Evolutionary conservation across 176 grass and related monocot species (phyloP), one percentile per base, ranked within the genome.

Genomic region (Aegilops sharonensis): DNA sequence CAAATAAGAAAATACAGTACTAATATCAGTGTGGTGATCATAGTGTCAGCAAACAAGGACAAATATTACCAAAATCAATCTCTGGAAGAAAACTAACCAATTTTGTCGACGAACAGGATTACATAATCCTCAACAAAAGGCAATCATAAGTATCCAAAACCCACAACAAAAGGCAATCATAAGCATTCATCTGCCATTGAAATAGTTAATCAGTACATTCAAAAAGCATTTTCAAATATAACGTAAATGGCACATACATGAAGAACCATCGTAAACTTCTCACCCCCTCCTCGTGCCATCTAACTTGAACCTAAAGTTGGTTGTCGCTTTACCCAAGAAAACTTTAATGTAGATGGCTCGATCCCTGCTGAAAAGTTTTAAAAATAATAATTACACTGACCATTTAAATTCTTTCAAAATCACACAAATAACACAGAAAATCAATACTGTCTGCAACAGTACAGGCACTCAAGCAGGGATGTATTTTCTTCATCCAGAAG

Each of bases 401-500:
- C 14, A 64, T 18, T 77, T 37, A 37, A 50, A 76, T 79, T 78
- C 63, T 0, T 52, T 32, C 47, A 5, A 17, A 70, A 40, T 11
- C 40, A 43, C 42, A 72, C 35, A 65, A 79, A 59, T 32, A 23
- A 78, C 4, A 37, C 0, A 45, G 39, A 54, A 83, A 75, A 80
- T 21, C 54, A 43, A 83, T 92, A 98, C 73, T 89, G 83, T 98
- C 93, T 65, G 59, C 56, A 20, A 95, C 85, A 31, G 85, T 93
- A 72, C 93, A 98, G 23, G 93, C 87, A 80, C 82, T 88, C 91
- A 89, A 95, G 61, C 36, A 98, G n/a, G 93, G 95, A 90, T 98
- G 37, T 87, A 87, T 45, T 75, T 71, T 78, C 20, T 35, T 92
- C 84, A 98, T 98, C 93, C 95, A 95, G 66, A 91, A 90, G 63